Evolutionary conservation across 768 basidiomycete genomes (phyloP), one percentile per base, ranked within the genome.

Genomic region (Lactarius tabidus): DNA sequence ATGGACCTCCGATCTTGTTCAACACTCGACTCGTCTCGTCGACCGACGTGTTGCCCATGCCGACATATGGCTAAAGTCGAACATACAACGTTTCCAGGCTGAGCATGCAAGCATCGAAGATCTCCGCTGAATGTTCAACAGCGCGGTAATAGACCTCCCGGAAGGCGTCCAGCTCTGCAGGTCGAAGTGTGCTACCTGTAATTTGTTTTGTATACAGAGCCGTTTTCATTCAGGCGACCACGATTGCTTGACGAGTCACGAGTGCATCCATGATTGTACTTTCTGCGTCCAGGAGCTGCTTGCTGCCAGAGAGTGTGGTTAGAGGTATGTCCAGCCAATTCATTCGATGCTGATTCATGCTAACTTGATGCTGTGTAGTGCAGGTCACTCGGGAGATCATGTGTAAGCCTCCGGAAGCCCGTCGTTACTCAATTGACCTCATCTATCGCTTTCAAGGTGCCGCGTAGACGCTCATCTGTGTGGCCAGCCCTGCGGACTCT

Each of bases 381-480:
- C 84, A 35, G 85, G 85, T 0, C 85, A 86, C 63, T 70, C 78
- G 29, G 83, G 82, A 20, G 76, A 74, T 14, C 85, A 86, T 66
- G 78, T 84, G 85, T 85, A 70, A 57, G 79, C 38, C n/a, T 35
- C 20, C 2, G 33, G n/a, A 36, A 8, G 7, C 10, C 2, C 23
- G 2, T 15, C 15, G 7, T 36, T 57, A 14, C 3, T 26, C 8
- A 33, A 33, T 33, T 33, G 3, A 38, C 38, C 14, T 29, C 51
- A 18, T 31, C 18, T 33, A 18, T 33, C 5, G 3, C 20, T 20
- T 7, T 7, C 17, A 57, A 87, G 86, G 63, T 87, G 85, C 66
- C 73, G 78, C 18, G 56, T 57, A 15, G 36, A 33, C 35, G 69
- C 73, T 33, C 81, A 87, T 73, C 68, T 85, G 2, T 87, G 85